Conservation (phyloP, 108 stramenopile genomes). For the Nitzschia sp. region DNA sequence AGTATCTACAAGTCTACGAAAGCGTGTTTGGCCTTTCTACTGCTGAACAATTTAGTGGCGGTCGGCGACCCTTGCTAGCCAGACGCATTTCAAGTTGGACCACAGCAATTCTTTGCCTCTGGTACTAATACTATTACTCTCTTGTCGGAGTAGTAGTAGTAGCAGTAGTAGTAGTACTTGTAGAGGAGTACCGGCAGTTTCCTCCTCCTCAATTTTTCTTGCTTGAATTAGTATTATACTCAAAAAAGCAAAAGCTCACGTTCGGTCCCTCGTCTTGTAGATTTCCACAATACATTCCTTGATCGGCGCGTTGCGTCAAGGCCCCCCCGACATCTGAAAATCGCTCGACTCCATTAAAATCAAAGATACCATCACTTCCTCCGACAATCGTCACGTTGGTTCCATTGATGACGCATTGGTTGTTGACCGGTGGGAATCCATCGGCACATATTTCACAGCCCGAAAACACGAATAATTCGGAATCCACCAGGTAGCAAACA, state of each 20-base stretch:
- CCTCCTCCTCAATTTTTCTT: too few relatives aligned
- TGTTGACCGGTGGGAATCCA: constrained; percentile 7
- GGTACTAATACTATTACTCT: too few relatives aligned
- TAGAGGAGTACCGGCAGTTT: too few relatives aligned
- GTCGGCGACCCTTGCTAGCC: too few relatives aligned
- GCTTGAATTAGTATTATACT: too few relatives aligned
- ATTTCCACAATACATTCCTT: constrained; percentile 12
- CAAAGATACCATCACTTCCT: neutral
- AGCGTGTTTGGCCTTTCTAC: too few relatives aligned
- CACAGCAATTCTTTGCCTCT: too few relatives aligned
- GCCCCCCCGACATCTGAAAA: neutral
- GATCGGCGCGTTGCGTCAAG: constrained; percentile 7
- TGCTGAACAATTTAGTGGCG: too few relatives aligned
- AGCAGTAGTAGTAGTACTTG: too few relatives aligned
- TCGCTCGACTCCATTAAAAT: neutral
- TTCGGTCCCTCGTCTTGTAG: neutral
- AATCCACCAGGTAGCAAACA: constrained; percentile 25
- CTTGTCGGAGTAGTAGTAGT: too few relatives aligned
- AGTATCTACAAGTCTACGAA: too few relatives aligned
- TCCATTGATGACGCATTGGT: constrained; percentile 10
- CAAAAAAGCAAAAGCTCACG: constrained; percentile 23
- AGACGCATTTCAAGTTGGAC: too few relatives aligned
- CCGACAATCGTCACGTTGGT: neutral
- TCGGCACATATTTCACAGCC: constrained; percentile 29
- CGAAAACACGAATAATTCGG: constrained; percentile 15